Base-by-base conservation (phyloP, 345 rosid species). In the Jatropha curcas region DNA sequence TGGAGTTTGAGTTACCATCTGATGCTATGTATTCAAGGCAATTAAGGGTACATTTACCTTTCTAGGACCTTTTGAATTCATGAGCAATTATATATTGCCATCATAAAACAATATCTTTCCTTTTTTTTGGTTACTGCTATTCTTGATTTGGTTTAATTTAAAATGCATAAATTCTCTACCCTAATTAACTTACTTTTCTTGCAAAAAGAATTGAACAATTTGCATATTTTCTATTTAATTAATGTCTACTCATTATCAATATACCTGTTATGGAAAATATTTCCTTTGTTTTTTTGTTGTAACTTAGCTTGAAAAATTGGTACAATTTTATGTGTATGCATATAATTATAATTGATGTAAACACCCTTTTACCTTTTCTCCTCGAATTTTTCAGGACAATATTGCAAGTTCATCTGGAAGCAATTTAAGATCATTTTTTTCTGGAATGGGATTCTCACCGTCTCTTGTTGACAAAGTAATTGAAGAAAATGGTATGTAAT, bases 401-500 rank as follows among this genome's bases (percentile, higher is more conserved):
- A 82, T 68, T 53, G 90, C 99, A 73, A 91, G 98, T 75, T 92
- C 99, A 74, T 91, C 98, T 31, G 85, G 87, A 76, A 86, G 86
- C 86, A 74, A 79, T 72, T 68, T 83, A 10, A 86, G 88, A 76
- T 87, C 96, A 16, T 83, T 82, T 68, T 76, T 95, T 28, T 73
- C 81, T 65, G 97, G 83, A 80, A 92, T 95, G 99, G 97, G 99
- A 43, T 95, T 85, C 78, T 58, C 69, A 30, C 80, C 97, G 27
- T 80, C 87, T 74, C 90, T 87, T 75, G 90, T 89, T 8, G 86
- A 88, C 79, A 86, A 80, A 85, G 94, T 77, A 19, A 86, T 95
- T 65, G 79, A 86, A 70, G 96, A 89, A 81, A 89, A 89, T 66
- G 98, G 98, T 92, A 88, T 24, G 74, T 67, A 25, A 64, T 43